Conservation (phyloP, 1,284 basidiomycete genomes). For the Exobasidium cylindrosporum region DNA sequence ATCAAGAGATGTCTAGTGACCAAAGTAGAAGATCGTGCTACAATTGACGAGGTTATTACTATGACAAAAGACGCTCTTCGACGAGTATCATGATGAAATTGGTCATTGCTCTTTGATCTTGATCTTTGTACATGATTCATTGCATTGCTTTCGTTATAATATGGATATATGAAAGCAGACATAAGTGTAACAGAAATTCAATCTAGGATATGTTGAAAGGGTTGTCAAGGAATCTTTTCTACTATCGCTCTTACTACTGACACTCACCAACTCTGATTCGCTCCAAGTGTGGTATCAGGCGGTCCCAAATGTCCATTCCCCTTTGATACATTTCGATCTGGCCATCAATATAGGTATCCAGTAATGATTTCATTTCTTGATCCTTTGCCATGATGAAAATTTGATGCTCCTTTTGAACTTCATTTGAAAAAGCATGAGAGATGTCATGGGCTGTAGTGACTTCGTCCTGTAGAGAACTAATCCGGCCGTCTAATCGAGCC, state of each 20-base stretch:
- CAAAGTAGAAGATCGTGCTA: conserved; percentile 42
- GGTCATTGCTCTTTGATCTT: neutral
- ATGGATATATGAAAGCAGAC: neutral
- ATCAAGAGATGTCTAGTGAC: conserved; percentile 43
- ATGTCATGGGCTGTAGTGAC: conserved; percentile 92
- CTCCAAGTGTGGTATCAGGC: conserved; percentile 14
- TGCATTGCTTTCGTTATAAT: neutral
- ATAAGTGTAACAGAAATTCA: no score
- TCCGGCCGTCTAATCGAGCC: conserved; percentile 84
- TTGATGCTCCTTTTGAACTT: conserved; percentile 83
- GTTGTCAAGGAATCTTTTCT: no score
- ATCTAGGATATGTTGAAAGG: no score
- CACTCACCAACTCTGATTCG: conserved; percentile 4
- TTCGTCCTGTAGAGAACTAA: conserved; percentile 94
- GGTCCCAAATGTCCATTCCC: conserved; percentile 22
- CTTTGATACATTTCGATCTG: conserved; percentile 90
- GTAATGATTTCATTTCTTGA: conserved; percentile 90
- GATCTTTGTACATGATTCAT: neutral
- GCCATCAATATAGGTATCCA: conserved; percentile 82
- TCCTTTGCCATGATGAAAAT: conserved; percentile 87
- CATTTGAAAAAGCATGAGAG: conserved; percentile 88
- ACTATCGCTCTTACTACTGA: neutral
- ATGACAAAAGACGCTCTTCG: conserved; percentile 33
- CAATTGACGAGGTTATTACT: conserved; percentile 43
- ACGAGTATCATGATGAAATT: conserved; percentile 6